Conservation (phyloP, 768 basidiomycete genomes). For the Boletus coccyginus region DNA sequence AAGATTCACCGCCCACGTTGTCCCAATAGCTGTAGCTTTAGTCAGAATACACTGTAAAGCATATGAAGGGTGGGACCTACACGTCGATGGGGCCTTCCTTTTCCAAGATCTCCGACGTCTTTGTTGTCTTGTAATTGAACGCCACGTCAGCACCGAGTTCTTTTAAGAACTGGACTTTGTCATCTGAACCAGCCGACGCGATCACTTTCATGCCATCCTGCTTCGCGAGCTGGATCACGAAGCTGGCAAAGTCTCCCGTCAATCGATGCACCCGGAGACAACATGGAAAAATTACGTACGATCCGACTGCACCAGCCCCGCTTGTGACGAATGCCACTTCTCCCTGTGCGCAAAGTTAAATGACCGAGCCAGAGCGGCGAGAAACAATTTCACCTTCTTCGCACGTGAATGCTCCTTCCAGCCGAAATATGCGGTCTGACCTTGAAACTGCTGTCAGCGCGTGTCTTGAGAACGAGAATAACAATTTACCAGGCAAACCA, state of each 20-base stretch:
- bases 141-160: conserved; percentile 64
- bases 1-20: conserved; percentile 58
- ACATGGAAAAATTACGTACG: conserved; percentile 36
- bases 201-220: conserved; percentile 61
- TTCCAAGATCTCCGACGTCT: conserved; percentile 48
- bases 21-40: conserved; percentile 30
- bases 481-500: conserved; percentile 23
- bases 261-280: background rate
- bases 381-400: conserved; percentile 22
- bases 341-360: conserved; percentile 29
- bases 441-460: conserved; percentile 1
- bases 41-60: background rate
- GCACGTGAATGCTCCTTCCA: conserved; percentile 18
- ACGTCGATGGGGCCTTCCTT: conserved; percentile 58
- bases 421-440: conserved; percentile 17
- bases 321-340: conserved; percentile 49
- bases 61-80: conserved; percentile 18
- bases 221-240: conserved; percentile 53
- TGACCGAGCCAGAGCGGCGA: background rate
- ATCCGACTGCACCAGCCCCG: conserved; percentile 54
- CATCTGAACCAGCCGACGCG: conserved; percentile 68
- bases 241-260: conserved; percentile 18
- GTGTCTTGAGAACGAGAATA: conserved; percentile 6
- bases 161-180: conserved; percentile 63
- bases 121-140: conserved; percentile 71